Evolutionary conservation across 75 land plant genomes (phyloP).

Genomic region (Azolla pinnata): DNA sequence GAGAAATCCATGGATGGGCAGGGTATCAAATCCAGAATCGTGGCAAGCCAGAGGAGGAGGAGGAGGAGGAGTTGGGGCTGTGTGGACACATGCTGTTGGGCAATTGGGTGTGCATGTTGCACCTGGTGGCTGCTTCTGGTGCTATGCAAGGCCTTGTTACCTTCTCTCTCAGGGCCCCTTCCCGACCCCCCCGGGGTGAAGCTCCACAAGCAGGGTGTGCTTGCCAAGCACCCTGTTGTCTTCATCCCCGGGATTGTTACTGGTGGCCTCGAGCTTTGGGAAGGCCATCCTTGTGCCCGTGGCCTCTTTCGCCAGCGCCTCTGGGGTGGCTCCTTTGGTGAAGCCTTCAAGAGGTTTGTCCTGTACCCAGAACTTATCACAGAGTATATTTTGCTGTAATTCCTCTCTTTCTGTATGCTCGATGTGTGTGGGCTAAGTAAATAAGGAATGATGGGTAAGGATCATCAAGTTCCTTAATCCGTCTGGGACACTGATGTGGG

Average conservation of each 20-base stretch:
- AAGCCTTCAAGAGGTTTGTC: slow-evolving; percentile 65
- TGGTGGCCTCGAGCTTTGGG: slow-evolving; percentile 77
- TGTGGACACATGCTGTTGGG: slow-evolving; percentile 58
- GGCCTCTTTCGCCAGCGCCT: slow-evolving; percentile 62
- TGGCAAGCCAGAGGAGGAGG: no score
- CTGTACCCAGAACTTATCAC: no score
- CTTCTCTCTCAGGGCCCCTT: slow-evolving; percentile 27
- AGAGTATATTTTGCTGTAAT: no score
- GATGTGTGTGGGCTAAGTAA: no score
- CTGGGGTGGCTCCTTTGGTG: slow-evolving; percentile 75
- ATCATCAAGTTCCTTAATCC: no score
- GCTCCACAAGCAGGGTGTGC: slow-evolving; percentile 43
- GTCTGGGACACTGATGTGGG: no score
- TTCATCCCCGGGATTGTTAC: slow-evolving; percentile 80
- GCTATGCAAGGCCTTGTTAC: slow-evolving; percentile 35
- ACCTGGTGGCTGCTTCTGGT: slow-evolving; percentile 59
- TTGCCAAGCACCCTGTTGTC: slow-evolving; percentile 49
- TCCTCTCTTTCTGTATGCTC: no score
- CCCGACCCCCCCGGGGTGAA: slow-evolving; percentile 46
- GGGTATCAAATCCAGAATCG: no score
- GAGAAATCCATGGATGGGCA: no score
- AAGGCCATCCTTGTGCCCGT: slow-evolving; percentile 58
- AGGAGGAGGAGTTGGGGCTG: no score
- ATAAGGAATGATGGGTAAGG: no score
- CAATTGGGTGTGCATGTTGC: slow-evolving; percentile 43